Conservation (phyloP, 2,329 filamentous ascomycete genomes). For the Aspergillus fijiensis region DNA sequence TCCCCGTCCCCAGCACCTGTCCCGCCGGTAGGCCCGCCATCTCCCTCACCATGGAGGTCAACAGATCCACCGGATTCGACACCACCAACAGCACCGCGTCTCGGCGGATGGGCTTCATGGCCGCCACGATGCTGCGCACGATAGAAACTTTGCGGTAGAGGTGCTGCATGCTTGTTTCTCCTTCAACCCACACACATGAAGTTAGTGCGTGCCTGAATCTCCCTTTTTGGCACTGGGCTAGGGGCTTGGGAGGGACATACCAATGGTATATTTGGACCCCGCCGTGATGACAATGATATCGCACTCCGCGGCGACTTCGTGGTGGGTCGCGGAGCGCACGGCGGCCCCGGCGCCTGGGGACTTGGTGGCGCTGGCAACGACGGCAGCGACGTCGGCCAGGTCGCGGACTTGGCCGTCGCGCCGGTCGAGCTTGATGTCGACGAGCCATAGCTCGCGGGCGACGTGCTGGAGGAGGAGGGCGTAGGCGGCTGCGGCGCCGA, state of each 20-base stretch:
- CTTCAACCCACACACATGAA: conserved; percentile 14
- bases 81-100: conserved; percentile 54
- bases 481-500: conserved; percentile 6
- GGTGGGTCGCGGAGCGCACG: conserved; percentile 46
- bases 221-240: neutral
- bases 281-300: conserved; percentile 58
- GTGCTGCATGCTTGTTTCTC: conserved; percentile 48
- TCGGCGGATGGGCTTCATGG: conserved; percentile 50
- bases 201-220: neutral
- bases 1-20: conserved; percentile 56
- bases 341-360: conserved; percentile 35
- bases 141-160: conserved; percentile 46
- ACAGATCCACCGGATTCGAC: conserved; percentile 56
- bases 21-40: conserved; percentile 49
- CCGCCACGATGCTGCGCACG: conserved; percentile 47
- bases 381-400: conserved; percentile 50
- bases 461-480: conserved; percentile 50
- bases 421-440: conserved; percentile 46
- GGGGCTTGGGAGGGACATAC: conserved; percentile 19
- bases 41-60: conserved; percentile 52
- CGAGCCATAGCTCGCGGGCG: conserved; percentile 53
- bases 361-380: neutral
- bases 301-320: conserved; percentile 51
- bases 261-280: conserved; percentile 51
- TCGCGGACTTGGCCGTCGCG: conserved; percentile 53